Evolutionary conservation across 2,329 filamentous ascomycete genomes (phyloP), one percentile per base, ranked within the genome.

Genomic region (Alternaria angustiovoidea): DNA sequence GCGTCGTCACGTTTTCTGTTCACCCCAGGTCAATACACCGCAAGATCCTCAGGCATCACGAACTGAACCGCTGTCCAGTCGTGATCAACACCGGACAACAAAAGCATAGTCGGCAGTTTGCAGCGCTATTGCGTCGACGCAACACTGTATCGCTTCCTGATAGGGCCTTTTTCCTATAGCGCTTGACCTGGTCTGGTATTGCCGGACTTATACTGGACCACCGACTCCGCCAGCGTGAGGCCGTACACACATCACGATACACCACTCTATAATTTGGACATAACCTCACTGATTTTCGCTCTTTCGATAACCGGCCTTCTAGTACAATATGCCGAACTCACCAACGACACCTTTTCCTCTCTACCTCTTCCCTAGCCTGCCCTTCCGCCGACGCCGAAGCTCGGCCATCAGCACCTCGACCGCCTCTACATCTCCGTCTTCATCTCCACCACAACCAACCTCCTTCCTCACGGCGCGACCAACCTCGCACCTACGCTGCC

Each of bases 401-500:
- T 80, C 72, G 59, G 78, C 78, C 38, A 71, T 71, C 53, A 70
- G 76, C 49, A 74, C 73, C 48, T 72, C 75, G 18, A 59, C 69
- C 30, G 54, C 63, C 32, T 61, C 65, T 20, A 52, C 57, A 28
- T 63, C 72, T 4, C 65, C 71, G 14, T 67, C 70, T 12, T 64
- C 69, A 11, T 70, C 71, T 7, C 66, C 75, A 2, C 67, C 71
- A 9, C 62, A 63, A 8, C 68, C 72, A 16, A 63, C 69, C 18
- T 68, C 62, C 52, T 75, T 68, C 64, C 72, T 78, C 44, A 48
- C 63, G 16, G 38, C 61, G n/a, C 52, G 63, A 12, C 65, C 85
- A 68, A 76, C 79, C 49, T 87, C 87, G 3, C 84, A 85, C 72
- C 81, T 89, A 24, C 84, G 83, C 67, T 89, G 87, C 75, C 81